Percentiles rank a stretch among this genome's conserved stretches.
Conservation (phyloP, 78 protist species). For the Thecamonas trahens region DNA sequence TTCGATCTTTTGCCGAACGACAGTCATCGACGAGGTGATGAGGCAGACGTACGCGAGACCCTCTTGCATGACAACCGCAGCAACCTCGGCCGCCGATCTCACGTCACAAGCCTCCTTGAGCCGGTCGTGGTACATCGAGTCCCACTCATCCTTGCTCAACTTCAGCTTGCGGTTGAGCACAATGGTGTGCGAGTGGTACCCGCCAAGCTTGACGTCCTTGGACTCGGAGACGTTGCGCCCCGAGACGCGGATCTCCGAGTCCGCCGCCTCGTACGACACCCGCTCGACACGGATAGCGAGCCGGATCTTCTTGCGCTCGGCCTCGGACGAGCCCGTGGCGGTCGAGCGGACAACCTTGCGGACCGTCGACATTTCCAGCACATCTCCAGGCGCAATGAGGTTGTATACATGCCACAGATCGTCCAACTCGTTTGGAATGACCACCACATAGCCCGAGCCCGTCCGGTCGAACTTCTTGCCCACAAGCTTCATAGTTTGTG, state of each 20-base stretch:
- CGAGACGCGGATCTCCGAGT: no score
- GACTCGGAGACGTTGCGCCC: background rate
- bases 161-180: conserved; percentile 55
- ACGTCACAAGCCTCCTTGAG: conserved; percentile 56
- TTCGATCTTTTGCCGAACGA: conserved; percentile 53
- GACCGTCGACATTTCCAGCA: conserved; percentile 32
- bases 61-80: conserved; percentile 43
- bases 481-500: conserved; percentile 16
- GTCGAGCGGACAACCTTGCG: conserved; percentile 6
- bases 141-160: conserved; percentile 69
- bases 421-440: conserved; percentile 37
- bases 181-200: conserved; percentile 74
- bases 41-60: conserved; percentile 70
- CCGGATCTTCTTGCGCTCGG: conserved; percentile 18
- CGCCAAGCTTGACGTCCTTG: conserved; percentile 42
- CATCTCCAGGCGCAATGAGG: conserved; percentile 42
- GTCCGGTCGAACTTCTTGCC: background rate
- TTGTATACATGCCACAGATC: conserved; percentile 77
- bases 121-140: conserved; percentile 50
- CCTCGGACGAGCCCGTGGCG: conserved; percentile 55
- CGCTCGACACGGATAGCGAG: background rate
- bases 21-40: conserved; percentile 66
- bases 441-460: conserved; percentile 13
- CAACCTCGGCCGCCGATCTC: conserved; percentile 69
- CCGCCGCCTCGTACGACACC: background rate